Evolutionary conservation across 1,284 basidiomycete species (phyloP).

Genomic region (Moniliophthora roreri): DNA sequence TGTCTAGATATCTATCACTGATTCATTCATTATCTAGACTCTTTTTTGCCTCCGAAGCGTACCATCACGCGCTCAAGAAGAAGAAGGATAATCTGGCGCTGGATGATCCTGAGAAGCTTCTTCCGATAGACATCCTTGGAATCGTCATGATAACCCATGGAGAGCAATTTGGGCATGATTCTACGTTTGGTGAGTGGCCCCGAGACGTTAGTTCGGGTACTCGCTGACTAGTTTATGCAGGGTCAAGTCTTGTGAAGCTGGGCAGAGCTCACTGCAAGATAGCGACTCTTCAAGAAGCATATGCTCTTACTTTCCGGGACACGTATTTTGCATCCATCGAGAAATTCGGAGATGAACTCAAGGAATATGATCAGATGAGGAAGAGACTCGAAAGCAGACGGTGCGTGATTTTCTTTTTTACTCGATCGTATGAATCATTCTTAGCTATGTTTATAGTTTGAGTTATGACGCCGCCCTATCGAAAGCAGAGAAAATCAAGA

Average conservation of each 20-base stretch:
- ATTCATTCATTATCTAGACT: constrained; percentile 40
- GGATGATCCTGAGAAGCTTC: constrained; percentile 61
- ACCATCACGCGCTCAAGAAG: constrained; percentile 62
- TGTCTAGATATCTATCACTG: constrained; percentile 1
- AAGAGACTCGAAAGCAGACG: constrained; percentile 83
- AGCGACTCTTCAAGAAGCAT: constrained; percentile 79
- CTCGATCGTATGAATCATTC: background rate
- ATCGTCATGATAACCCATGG: constrained; percentile 86
- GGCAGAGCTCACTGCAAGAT: constrained; percentile 83
- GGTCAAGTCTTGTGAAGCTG: constrained; percentile 66
- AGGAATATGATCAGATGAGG: constrained; percentile 65
- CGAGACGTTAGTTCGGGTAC: background rate
- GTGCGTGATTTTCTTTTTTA: constrained; percentile 36
- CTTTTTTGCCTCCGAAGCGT: constrained; percentile 58
- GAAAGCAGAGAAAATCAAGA: constrained; percentile 66
- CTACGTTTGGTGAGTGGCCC: constrained; percentile 58
- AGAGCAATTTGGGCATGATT: constrained; percentile 75
- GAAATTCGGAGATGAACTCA: constrained; percentile 63
- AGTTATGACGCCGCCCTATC: constrained; percentile 74
- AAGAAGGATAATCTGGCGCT: constrained; percentile 62
- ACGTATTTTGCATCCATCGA: constrained; percentile 69
- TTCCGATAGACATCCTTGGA: constrained; percentile 77
- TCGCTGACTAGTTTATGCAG: constrained; percentile 30
- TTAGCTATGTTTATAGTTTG: constrained; percentile 42
- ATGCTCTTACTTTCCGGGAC: constrained; percentile 67